phyloP scores from a whole-genome alignment of 2,329 filamentous ascomycete species.

The Xylaria sp. region DNA sequence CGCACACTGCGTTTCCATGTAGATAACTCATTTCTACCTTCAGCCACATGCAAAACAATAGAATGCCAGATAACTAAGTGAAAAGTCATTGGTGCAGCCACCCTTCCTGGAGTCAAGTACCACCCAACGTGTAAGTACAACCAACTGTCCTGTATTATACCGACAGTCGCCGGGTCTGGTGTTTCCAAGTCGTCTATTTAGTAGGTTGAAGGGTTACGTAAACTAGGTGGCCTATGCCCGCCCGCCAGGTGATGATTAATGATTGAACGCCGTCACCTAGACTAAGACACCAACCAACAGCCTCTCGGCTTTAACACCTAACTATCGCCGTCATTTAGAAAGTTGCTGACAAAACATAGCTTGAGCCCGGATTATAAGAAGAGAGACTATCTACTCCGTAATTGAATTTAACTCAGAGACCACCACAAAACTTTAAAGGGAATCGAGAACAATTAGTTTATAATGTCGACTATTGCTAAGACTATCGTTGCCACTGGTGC shows the following conservation, averaged over 20 bases:
- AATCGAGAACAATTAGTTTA: not conserved
- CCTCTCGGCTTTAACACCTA: conserved; percentile 28
- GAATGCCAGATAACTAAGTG: too few relatives aligned
- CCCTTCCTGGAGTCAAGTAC: too few relatives aligned
- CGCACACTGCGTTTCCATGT: too few relatives aligned
- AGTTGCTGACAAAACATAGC: conserved; percentile 32
- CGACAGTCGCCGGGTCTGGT: too few relatives aligned
- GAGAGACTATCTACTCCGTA: not conserved
- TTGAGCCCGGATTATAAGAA: conserved; percentile 25
- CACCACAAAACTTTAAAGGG: not conserved
- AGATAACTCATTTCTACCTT: too few relatives aligned
- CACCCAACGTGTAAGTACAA: too few relatives aligned
- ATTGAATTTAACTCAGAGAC: not conserved
- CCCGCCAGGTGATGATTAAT: not conserved
- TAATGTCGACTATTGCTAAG: conserved; percentile 57
- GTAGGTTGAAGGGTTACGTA: too few relatives aligned
- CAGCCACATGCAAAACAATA: too few relatives aligned
- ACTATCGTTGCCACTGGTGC: conserved; percentile 63
- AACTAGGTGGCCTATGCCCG: not conserved
- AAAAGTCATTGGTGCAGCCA: too few relatives aligned
- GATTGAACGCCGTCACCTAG: not conserved
- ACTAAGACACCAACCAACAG: not conserved
- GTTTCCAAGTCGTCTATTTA: too few relatives aligned
- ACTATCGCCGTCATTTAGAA: conserved; percentile 28
- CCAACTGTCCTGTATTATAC: too few relatives aligned